Evolutionary conservation across 2,329 filamentous ascomycete genomes (phyloP), one percentile per base, ranked within the genome.

Genomic region (Didymella pomorum): DNA sequence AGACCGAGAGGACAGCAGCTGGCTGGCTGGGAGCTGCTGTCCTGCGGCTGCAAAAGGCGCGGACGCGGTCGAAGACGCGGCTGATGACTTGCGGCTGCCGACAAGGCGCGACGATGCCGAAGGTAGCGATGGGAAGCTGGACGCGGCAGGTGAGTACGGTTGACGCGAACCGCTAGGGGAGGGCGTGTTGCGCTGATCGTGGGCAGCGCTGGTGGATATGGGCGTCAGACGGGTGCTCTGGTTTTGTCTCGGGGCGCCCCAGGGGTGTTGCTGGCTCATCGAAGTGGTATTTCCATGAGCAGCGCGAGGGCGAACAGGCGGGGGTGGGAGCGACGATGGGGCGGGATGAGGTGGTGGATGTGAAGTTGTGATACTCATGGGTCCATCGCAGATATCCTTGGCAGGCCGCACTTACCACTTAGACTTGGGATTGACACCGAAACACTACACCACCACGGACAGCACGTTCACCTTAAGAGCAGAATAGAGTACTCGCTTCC

Each of bases 191-290:
- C 70, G 70, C 66, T 71, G 74, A 60, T 79, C 75, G 65, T 79
- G 78, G 58, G 79, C 76, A 64, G 79, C 79, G 60, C 78, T 81
- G 66, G 68, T 70, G 67, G 84, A 82, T 70, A 87, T 83, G 73
- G 85, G 84, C 69, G 85, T 81, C 73, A 85, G 83, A 72, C 84
- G 84, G 75, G 81, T 78, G 76, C 76, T 80, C 69, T 83, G 80
- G 74, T 83, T 82, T 74, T 82, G 82, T 75, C 79, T 79, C 72
- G 82, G 79, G 74, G 80, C 78, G 79, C 82, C 83, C 84, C 84
- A 86, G 75, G 82, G 79, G 76, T 82, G 81, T 79, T 83, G 81
- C 79, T 84, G 80, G 77, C 75, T 79, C 76, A 79, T 79, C 78
- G 76, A 76, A 76, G 71, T 69, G 72, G 70, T 66, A 70, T 70